Percentiles rank a stretch among this genome's conserved stretches.
These are phyloP conservation scores for Toxicodendron radicans DNA, from an alignment of 345 rosid species.

Conservation along the genomic window DNA sequence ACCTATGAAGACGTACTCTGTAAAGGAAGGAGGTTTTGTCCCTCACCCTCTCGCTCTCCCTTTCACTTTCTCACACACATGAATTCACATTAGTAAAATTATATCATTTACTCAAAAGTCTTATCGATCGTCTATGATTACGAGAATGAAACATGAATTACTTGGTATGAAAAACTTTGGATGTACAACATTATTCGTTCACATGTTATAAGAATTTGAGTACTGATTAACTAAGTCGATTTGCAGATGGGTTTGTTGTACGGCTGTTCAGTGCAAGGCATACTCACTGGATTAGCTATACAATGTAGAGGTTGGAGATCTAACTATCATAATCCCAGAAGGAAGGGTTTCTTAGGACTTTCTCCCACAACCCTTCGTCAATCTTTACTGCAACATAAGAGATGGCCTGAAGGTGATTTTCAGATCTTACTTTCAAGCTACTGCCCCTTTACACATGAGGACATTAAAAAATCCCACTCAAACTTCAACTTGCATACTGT, in stretches of 20 bases:
- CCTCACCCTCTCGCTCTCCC: neutral
- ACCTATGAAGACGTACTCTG: constrained; percentile 27
- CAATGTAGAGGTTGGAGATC: constrained; percentile 54
- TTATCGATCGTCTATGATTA: too few species aligned
- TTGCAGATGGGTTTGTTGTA: constrained; percentile 47
- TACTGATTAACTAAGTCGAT: too few species aligned
- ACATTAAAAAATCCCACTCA: constrained; percentile 25
- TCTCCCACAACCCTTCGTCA: constrained; percentile 36
- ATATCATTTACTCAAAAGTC: too few species aligned
- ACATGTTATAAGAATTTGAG: too few species aligned
- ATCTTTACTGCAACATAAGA: constrained; percentile 41
- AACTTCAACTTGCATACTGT: constrained; percentile 31
- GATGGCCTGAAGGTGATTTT: constrained; percentile 47
- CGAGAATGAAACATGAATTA: too few species aligned
- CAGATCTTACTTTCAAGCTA: constrained; percentile 36
- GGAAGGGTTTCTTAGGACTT: constrained; percentile 39
- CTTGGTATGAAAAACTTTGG: too few species aligned
- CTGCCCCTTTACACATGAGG: constrained; percentile 35
- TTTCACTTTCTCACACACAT: neutral
- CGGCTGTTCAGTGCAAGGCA: constrained; percentile 44
- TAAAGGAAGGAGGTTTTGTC: constrained; percentile 36
- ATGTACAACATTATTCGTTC: too few species aligned
- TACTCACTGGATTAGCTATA: constrained; percentile 38
- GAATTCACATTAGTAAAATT: too few species aligned
- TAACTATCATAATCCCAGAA: constrained; percentile 28